Evolutionary conservation across 164 flowering plant species (phyloP).

Genomic region (Hamamelis virginiana): DNA sequence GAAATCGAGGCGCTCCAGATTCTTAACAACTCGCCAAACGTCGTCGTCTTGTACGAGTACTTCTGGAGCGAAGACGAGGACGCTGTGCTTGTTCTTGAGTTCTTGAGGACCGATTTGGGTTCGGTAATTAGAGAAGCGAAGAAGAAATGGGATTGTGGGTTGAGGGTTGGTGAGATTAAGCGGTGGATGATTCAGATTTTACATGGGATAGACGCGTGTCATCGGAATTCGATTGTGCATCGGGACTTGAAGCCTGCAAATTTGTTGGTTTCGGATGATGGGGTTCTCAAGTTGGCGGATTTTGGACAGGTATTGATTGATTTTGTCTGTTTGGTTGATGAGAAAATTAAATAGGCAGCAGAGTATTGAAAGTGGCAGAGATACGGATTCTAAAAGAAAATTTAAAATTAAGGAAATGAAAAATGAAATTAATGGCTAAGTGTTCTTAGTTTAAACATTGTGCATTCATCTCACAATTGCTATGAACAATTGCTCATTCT

Average conservation of each 20-base stretch:
- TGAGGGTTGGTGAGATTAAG: conserved; percentile 64
- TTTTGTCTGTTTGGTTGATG: neutral
- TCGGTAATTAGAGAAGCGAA: conserved; percentile 61
- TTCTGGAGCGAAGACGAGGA: conserved; percentile 91
- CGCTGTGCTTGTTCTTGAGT: conserved; percentile 86
- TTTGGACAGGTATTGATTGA: conserved; percentile 70
- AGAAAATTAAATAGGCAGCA: neutral
- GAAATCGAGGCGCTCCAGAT: conserved; percentile 86
- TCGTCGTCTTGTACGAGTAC: conserved; percentile 72
- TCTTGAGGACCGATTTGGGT: conserved; percentile 58
- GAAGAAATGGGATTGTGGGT: conserved; percentile 42
- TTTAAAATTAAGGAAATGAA: too few relatives aligned
- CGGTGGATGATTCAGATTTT: conserved; percentile 87
- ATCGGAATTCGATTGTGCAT: conserved; percentile 62
- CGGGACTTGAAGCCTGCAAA: conserved; percentile 86
- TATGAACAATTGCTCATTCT: neutral
- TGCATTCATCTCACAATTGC: neutral
- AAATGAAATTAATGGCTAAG: too few relatives aligned
- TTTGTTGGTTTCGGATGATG: conserved; percentile 74
- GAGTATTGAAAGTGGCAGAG: too few relatives aligned
- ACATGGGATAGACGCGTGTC: conserved; percentile 69
- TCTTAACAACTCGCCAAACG: conserved; percentile 60
- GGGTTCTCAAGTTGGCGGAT: conserved; percentile 84
- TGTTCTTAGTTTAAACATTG: neutral
- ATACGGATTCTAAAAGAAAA: too few relatives aligned